Evolutionary conservation across 2,329 filamentous ascomycete species (phyloP), one percentile per base, ranked within the genome.

Genomic region (Gaeumannomyces tritici): DNA sequence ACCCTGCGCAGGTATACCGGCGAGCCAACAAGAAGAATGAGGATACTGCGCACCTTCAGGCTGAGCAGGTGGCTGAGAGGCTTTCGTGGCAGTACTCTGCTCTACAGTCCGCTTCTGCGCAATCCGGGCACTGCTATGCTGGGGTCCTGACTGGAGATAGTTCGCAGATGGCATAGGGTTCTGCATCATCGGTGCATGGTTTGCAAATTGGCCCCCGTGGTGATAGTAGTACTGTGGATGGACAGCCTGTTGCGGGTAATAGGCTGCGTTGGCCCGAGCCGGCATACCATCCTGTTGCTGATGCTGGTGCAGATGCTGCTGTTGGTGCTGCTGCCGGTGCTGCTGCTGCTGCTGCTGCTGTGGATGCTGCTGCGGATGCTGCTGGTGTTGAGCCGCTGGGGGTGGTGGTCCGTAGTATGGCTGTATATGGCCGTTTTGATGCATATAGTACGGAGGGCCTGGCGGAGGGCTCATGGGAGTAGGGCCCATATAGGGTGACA

Each of bases 201-300:
- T 64, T 4, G 70, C 62, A 64, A 75, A 82, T 18, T 76, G 74
- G 29, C 68, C 69, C 13, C 73, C 66, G 28, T 74, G 71, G 4
- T 73, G 67, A 62, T 82, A 83, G 66, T 81, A 83, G 65, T 77
- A 82, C 71, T 21, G 70, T 65, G 6, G 65, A 51, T 72, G 70
- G 27, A 63, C 59, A 58, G 71, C 69, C 62, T 79, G 77, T 8
- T 73, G 74, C 72, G 76, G 70, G 62, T 81, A 82, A 66, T 77
- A 83, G 29, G 71, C 70, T 67, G 79, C 69, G 61, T 70, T 76
- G 60, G 75, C 73, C 55, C 76, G 74, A 6, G 71, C 70, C 18
- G 75, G 66, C 61, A 78, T 68, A 59, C 62, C 71, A 55, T 65
- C 66, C 56, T 70, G 74, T n/a, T 57, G 60, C 59, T 68, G 72